Base-by-base conservation (phyloP, 2,329 filamentous ascomycete genomes). In the Monilinia vaccinii-corymbosi region DNA sequence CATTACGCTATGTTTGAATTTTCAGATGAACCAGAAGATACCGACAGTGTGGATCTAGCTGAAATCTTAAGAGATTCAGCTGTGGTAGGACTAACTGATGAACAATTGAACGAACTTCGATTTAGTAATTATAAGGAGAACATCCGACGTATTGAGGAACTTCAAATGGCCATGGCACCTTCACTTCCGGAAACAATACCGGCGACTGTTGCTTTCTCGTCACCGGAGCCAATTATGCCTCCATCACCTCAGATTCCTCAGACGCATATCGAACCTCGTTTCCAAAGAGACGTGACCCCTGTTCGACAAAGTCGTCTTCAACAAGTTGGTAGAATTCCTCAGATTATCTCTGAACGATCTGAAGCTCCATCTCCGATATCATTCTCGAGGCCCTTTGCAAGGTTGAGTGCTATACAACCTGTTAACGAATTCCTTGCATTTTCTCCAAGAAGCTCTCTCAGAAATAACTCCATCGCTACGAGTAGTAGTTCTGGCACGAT, bases 311-410 rank as follows among this genome's bases (percentile, higher is more conserved):
- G 84, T 69, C 81, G 91, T 60, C 76, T 96, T 21, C 84, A 86
- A 32, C 90, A 93, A 66, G 85, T 96, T 50, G 92, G 91, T 10
- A 84, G 92, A 18, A 96, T 96, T 56, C 92, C 92, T 10, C 85
- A 85, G 67, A 90, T 96, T 4, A 79, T 93, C 34, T 89, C 84
- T 49, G 84, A 81, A 50, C 81, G 85, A 57, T 84, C 84, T 40
- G 82, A 87, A 63, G 82, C 82, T 51, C 82, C 83, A 1, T 86
- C 89, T 0, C 82, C 88, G 1, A 86, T 85, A 70, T 96, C 90
- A 36, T 96, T 96, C 71, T 96, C 92, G 3, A 80, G 91, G 10
- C 91, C 92, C 0, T 96, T 96, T 70, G 79, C 84, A 66, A 74
- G 79, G 52, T 71, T 79, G 14, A 84, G 81, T 65, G 63, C 78